These are phyloP conservation scores for Candida germanica DNA, from an alignment of 805 yeast species.

Conservation along the genomic window DNA sequence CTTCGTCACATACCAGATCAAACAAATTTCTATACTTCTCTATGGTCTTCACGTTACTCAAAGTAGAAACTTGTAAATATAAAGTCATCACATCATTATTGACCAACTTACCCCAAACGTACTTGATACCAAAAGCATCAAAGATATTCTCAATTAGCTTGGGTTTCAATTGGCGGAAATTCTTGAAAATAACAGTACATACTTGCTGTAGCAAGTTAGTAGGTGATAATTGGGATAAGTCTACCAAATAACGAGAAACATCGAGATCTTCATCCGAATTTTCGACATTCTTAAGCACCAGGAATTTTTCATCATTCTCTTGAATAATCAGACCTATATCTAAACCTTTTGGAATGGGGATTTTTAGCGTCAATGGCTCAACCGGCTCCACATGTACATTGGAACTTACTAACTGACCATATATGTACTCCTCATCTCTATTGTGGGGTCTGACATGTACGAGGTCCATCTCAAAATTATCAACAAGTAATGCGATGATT, in stretches of 20 bases:
- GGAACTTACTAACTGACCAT: background rate
- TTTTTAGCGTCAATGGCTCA: slow-evolving; percentile 5
- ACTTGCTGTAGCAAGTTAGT: slow-evolving; percentile 34
- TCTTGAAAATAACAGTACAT: slow-evolving; percentile 27
- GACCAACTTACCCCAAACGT: slow-evolving; percentile 28
- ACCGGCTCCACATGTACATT: slow-evolving; percentile 6
- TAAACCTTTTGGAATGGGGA: slow-evolving; percentile 17
- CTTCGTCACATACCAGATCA: slow-evolving; percentile 1
- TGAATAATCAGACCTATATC: slow-evolving; percentile 16
- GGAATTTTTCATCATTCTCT: slow-evolving; percentile 11
- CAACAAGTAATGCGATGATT: slow-evolving; percentile 10
- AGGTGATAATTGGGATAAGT: slow-evolving; percentile 29
- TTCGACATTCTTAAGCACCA: slow-evolving; percentile 11
- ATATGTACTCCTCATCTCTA: slow-evolving; percentile 1
- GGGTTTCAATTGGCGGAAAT: slow-evolving; percentile 30
- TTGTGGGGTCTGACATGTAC: slow-evolving; percentile 8
- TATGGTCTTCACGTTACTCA: slow-evolving; percentile 1
- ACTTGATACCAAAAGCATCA: slow-evolving; percentile 17
- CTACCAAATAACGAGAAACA: slow-evolving; percentile 16
- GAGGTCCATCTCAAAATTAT: too few species aligned
- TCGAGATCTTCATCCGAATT: slow-evolving; percentile 14
- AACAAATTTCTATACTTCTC: slow-evolving; percentile 3
- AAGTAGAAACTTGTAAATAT: slow-evolving; percentile 3
- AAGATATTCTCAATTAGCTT: slow-evolving; percentile 33
- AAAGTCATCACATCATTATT: background rate